Conservation (phyloP, 306 rosid species). For the Luffa aegyptiaca region DNA sequence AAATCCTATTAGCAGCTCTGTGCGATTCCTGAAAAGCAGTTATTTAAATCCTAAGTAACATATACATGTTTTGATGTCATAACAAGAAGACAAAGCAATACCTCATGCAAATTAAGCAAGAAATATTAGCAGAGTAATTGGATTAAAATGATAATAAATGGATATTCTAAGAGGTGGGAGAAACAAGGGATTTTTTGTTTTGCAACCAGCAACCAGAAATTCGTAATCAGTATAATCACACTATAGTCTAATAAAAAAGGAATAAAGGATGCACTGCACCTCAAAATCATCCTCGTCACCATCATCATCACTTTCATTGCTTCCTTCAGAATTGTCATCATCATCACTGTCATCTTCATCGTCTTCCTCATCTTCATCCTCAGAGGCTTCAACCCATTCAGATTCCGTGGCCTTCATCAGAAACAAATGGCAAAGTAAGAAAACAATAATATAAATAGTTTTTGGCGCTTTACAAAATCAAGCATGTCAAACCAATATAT, state of each 20-base stretch:
- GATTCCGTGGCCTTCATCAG: conserved; percentile 63
- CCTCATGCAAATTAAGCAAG: not conserved
- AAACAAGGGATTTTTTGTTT: not conserved
- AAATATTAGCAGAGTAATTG: not conserved
- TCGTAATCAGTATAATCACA: not conserved
- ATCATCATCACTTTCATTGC: conserved; percentile 39
- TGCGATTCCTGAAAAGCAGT: not conserved
- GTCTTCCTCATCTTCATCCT: conserved; percentile 64
- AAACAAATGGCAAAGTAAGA: conserved; percentile 19
- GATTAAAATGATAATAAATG: not conserved
- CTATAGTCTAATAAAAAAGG: not conserved
- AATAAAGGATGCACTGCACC: conserved; percentile 32
- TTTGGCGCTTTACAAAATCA: conserved; percentile 7
- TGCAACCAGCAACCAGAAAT: conserved; percentile 5
- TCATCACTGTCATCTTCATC: conserved; percentile 45
- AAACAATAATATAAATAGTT: conserved; percentile 2
- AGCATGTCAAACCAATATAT: not conserved
- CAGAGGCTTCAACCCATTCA: conserved; percentile 94
- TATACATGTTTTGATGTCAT: not conserved
- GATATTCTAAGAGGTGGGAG: not conserved
- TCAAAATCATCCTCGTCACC: conserved; percentile 46
- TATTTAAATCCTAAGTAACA: not conserved
- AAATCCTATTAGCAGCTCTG: not conserved
- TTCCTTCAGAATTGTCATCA: conserved; percentile 41
- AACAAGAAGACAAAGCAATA: not conserved